A percentile compares a stretch with the other conserved stretches of the same genome.
These are phyloP conservation scores for Pterocarpus macrocarpus DNA, from an alignment of 306 rosid species.

Conservation along the genomic window DNA sequence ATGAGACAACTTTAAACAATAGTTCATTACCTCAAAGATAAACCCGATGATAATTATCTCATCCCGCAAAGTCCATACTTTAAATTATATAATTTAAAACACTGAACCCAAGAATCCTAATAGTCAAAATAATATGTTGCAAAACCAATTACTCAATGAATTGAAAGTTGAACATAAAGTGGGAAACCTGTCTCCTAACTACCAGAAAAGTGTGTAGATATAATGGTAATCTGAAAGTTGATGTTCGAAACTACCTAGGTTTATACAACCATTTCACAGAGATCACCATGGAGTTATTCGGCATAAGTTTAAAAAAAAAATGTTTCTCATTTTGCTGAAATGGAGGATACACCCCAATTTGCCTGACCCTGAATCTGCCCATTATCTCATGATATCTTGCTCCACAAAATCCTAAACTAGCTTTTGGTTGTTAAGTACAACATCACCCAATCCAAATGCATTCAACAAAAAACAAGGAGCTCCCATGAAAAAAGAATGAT, in stretches of 20 bases:
- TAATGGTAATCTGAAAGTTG: conserved; percentile 19
- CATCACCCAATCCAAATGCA: conserved; percentile 28
- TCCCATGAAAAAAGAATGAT: background rate
- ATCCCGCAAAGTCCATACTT: background rate
- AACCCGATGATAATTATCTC: background rate
- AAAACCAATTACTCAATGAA: background rate
- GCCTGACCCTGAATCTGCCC: conserved; percentile 16
- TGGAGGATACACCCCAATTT: background rate
- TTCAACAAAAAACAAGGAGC: background rate
- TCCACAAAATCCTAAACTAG: conserved; percentile 27
- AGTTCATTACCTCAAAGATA: background rate
- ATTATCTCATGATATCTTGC: background rate
- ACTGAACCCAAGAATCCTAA: conserved; percentile 20
- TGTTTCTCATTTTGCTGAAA: background rate
- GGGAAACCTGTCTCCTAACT: background rate
- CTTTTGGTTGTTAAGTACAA: background rate
- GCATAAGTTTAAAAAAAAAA: background rate
- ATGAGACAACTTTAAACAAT: background rate
- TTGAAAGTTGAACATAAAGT: conserved; percentile 18
- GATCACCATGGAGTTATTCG: background rate
- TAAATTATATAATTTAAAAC: conserved; percentile 16
- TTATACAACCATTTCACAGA: conserved; percentile 12
- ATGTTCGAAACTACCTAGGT: conserved; percentile 13
- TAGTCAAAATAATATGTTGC: background rate
- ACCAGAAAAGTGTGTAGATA: background rate